Conservation (phyloP, 805 yeast species). For the Kazachstania kunashirensis region DNA sequence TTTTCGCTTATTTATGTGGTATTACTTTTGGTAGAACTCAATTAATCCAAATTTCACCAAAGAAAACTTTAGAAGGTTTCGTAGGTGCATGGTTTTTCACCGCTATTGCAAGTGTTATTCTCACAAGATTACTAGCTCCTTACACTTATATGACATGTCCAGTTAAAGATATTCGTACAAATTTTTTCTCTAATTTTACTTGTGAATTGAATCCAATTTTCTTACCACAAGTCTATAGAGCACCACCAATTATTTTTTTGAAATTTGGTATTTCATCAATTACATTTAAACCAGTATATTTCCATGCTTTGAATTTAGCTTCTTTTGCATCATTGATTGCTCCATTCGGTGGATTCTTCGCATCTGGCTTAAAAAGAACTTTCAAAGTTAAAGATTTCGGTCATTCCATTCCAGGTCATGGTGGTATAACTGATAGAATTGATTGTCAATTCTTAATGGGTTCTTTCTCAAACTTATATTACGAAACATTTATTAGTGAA, state of each 20-base stretch:
- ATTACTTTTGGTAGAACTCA: slow-evolving; percentile 92
- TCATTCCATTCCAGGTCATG: slow-evolving; percentile 97
- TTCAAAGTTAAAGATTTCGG: slow-evolving; percentile 96
- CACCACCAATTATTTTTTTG: slow-evolving; percentile 60
- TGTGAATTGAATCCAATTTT: slow-evolving; percentile 91
- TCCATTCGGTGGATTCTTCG: slow-evolving; percentile 97
- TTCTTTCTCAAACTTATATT: slow-evolving; percentile 82
- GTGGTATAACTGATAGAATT: slow-evolving; percentile 94
- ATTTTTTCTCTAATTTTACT: slow-evolving; percentile 48
- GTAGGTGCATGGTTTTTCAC: slow-evolving; percentile 97
- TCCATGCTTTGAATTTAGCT: slow-evolving; percentile 79
- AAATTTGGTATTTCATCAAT: slow-evolving; percentile 39
- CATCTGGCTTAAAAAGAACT: slow-evolving; percentile 93
- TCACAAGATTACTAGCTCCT: slow-evolving; percentile 54
- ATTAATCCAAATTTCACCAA: slow-evolving; percentile 87
- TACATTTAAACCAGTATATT: slow-evolving; percentile 74
- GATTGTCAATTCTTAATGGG: slow-evolving; percentile 99
- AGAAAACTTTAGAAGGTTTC: slow-evolving; percentile 95
- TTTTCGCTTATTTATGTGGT: slow-evolving; percentile 94
- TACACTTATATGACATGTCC: slow-evolving; percentile 83
- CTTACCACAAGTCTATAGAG: slow-evolving; percentile 61
- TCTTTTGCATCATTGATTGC: slow-evolving; percentile 95
- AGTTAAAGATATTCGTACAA: slow-evolving; percentile 53
- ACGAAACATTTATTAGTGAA: slow-evolving; percentile 79
- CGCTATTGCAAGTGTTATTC: slow-evolving; percentile 55